These are phyloP conservation scores for Ophiostoma perfectum DNA, from an alignment of 2,329 filamentous ascomycete species.

Conservation along the genomic window DNA sequence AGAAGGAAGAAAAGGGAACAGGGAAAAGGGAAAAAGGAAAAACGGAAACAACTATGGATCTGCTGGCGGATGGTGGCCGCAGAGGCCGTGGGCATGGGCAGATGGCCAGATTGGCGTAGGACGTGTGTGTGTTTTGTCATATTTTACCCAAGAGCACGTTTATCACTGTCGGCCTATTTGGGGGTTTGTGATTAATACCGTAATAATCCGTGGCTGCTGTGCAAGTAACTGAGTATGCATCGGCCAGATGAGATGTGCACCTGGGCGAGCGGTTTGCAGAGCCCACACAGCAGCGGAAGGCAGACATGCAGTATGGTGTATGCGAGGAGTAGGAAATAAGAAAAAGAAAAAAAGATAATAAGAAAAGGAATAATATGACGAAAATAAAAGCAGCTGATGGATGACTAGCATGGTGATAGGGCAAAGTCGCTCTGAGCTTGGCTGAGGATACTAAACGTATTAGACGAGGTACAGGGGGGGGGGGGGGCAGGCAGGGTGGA, in stretches of 20 bases:
- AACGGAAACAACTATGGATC: background rate
- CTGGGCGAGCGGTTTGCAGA: too few relatives aligned
- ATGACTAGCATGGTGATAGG: constrained; percentile 12
- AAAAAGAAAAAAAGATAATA: background rate
- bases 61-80: constrained; percentile 8
- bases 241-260: too few relatives aligned
- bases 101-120: background rate
- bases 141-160: constrained; percentile 1
- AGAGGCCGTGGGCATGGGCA: background rate
- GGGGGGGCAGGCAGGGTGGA: background rate
- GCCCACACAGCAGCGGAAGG: too few relatives aligned
- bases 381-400: constrained; percentile 5
- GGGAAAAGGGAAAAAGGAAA: background rate
- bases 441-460: background rate
- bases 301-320: too few relatives aligned
- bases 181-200: background rate
- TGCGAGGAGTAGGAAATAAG: too few relatives aligned
- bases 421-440: background rate
- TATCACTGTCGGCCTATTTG: background rate
- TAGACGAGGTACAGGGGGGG: constrained; percentile 4
- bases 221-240: too few relatives aligned
- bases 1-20: constrained; percentile 6
- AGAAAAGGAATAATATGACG: background rate
- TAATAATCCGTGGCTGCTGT: too few relatives aligned
- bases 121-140: constrained; percentile 2